Evolutionary conservation across 1,284 basidiomycete genomes (phyloP), one percentile per base, ranked within the genome.

Genomic region (Ustilago curta): DNA sequence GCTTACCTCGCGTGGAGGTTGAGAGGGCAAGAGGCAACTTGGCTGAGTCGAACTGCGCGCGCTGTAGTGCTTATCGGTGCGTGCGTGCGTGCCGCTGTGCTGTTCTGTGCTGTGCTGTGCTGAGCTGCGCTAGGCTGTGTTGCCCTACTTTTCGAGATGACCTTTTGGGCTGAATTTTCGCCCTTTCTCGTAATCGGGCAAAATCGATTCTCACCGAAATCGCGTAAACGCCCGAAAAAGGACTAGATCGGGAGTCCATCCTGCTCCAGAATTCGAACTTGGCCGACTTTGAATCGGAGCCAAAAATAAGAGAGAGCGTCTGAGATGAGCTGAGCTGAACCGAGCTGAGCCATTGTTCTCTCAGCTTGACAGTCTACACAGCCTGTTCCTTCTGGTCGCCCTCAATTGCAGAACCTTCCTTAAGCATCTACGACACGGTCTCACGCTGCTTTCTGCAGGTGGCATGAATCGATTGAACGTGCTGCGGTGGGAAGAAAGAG

Each of bases 1-100:
- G 48, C 40, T 47, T 45, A 39, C 31, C 45, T 48, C 9, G 54
- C 49, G 61, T 56, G 48, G 43, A 43, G 35, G 48, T 31, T 47
- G 52, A 53, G 52, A 53, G 51, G 25, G 29, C 35, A 37, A 37
- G 16, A 12, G 48, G 52, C 16, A 42, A 27, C 42, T 19, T 11
- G 47, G 51, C 63, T 64, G 54, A 57, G 60, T 63, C 53, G 54
- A 37, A 37, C 31, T 63, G 44, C 25, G 49, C 43, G 43, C 27
- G 58, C 29, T 25, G 25, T 37, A n/a, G n/a, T 56, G 53, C 61
- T 63, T 51, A 57, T 63, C 61, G 53, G 29, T n/a, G 45, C 31
- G 25, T 12, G 19, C 39, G 35, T 21, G 47, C 39, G n/a, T 43
- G 56, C 14, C 37, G 45, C 52, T 43, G 45, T 43, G 59, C 39